Percentiles rank a stretch among this genome's conserved stretches.
Conservation (phyloP, 176 grass and related monocot species). For the sorghum (Sorghum bicolor) region DNA sequence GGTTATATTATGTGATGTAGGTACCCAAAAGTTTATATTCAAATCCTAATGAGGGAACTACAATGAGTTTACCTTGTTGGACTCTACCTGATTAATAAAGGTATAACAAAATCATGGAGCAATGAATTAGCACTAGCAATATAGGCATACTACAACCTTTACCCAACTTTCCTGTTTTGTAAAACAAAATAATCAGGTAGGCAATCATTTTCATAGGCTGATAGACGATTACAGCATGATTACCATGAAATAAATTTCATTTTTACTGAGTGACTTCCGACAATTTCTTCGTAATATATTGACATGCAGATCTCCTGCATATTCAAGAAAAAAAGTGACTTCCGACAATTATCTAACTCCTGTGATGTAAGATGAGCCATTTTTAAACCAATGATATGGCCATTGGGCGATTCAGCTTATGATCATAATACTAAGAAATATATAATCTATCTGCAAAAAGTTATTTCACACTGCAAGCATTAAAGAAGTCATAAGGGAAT, state of each 20-base stretch:
- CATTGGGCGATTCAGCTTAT: background rate
- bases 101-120: background rate
- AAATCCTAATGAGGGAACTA: background rate
- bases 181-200: slow-evolving; percentile 1
- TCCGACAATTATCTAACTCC: background rate
- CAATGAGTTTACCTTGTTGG: background rate
- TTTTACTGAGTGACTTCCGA: background rate
- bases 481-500: background rate
- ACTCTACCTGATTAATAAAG: background rate
- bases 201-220: background rate
- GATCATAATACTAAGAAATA: background rate
- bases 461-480: background rate
- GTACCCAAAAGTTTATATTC: background rate
- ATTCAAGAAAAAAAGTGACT: background rate
- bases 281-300: background rate
- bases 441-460: background rate
- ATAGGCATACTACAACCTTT: background rate
- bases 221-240: background rate
- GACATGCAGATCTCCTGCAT: background rate
- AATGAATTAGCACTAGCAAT: background rate
- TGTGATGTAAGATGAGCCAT: background rate
- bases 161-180: background rate
- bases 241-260: background rate
- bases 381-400: background rate
- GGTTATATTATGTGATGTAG: background rate